These are phyloP conservation scores for Suhomyces emberorum DNA, from an alignment of 805 yeast genomes.

Conservation along the genomic window DNA sequence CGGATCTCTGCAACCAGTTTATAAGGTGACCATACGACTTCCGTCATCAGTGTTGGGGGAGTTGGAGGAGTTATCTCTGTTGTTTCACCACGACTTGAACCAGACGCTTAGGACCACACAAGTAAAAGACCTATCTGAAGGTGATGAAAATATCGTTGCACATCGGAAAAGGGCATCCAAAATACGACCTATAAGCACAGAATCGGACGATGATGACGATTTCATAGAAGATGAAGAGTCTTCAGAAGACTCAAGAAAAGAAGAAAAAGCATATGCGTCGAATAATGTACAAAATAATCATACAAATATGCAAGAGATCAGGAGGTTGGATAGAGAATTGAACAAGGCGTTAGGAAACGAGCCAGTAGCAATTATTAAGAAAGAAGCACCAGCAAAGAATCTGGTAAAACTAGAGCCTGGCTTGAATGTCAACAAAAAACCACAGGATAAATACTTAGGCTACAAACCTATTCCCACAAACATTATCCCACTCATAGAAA, in stretches of 20 bases:
- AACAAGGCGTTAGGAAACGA: not conserved
- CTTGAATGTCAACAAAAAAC: not conserved
- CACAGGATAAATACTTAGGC: conserved; percentile 1
- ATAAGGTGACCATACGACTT: conserved; percentile 3
- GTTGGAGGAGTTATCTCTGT: not conserved
- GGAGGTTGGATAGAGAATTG: not conserved
- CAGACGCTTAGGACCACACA: too few species aligned
- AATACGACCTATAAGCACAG: not conserved
- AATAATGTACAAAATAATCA: too few species aligned
- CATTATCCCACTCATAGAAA: conserved; percentile 23
- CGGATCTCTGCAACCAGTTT: not conserved
- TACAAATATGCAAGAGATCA: not conserved
- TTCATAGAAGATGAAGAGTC: not conserved
- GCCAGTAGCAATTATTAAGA: too few species aligned
- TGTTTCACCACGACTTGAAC: not conserved
- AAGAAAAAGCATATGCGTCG: too few species aligned
- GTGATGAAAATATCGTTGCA: not conserved
- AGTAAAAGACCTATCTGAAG: too few species aligned
- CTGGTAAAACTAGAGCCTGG: not conserved
- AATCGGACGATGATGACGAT: not conserved
- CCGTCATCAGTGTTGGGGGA: not conserved
- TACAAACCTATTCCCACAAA: conserved; percentile 29
- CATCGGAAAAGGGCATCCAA: not conserved
- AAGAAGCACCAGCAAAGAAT: too few species aligned
- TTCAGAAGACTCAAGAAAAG: not conserved